Evolutionary conservation across 768 basidiomycete species (phyloP).

Genomic region (Phlebiopsis flavidoalba): DNA sequence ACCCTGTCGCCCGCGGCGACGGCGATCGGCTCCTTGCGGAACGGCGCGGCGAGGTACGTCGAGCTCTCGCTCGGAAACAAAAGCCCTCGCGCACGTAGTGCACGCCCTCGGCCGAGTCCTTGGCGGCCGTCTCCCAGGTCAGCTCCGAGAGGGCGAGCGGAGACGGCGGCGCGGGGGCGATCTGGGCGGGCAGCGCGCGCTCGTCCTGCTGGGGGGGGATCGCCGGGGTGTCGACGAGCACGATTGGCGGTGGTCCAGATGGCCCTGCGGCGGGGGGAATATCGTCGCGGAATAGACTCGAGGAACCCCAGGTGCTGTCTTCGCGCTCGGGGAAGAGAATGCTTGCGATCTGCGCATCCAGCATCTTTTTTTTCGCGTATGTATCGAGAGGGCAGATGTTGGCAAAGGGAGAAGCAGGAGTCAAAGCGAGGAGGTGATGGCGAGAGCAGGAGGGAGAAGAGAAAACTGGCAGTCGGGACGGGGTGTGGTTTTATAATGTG

Average conservation of each 20-base stretch:
- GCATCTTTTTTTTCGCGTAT: not conserved
- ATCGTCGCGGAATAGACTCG: not conserved
- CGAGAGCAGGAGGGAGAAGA: too few species aligned
- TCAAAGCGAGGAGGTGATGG: not conserved
- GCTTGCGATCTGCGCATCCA: not conserved
- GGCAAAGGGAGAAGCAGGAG: not conserved
- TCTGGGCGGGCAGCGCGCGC: not conserved
- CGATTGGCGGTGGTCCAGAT: not conserved
- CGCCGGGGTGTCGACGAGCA: not conserved
- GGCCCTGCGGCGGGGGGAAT: not conserved
- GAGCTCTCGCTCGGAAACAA: constrained; percentile 15
- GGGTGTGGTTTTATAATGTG: not conserved
- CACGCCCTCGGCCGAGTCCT: constrained; percentile 20
- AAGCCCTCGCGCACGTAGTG: constrained; percentile 22
- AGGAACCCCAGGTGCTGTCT: not conserved
- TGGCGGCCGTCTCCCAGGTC: constrained; percentile 13
- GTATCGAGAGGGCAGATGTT: not conserved
- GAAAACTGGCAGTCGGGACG: not conserved
- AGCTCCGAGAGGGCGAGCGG: not conserved
- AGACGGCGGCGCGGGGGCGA: not conserved
- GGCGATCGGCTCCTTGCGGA: constrained; percentile 18
- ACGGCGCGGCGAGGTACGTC: constrained; percentile 19
- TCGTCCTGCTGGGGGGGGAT: not conserved
- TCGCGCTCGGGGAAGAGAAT: constrained; percentile 2
- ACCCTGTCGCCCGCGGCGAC: constrained; percentile 20